phyloP scores from a whole-genome alignment of 768 basidiomycete genomes.

The Lentinula edodes region DNA sequence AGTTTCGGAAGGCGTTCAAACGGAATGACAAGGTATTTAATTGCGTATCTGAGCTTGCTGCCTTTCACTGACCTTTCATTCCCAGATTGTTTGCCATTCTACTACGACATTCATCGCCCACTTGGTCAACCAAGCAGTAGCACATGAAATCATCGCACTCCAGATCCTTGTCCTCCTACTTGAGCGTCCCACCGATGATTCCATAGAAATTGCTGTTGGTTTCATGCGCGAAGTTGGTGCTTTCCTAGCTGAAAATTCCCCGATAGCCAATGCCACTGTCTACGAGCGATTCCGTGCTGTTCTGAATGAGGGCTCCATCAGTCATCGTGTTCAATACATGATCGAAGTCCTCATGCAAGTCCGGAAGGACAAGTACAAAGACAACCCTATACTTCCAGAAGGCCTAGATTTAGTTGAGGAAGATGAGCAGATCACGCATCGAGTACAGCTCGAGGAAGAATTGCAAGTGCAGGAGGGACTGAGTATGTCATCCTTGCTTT shows the following conservation, averaged over 20 bases:
- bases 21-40: constrained; percentile 91
- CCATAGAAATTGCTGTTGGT: constrained; percentile 96
- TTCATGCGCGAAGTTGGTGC: constrained; percentile 98
- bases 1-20: constrained; percentile 93
- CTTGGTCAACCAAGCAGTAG: constrained; percentile 89
- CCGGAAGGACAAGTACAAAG: constrained; percentile 98
- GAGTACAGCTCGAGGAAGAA: constrained; percentile 89
- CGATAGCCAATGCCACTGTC: constrained; percentile 91
- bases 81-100: constrained; percentile 86
- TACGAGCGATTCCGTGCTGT: constrained; percentile 97
- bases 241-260: constrained; percentile 87
- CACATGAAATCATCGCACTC: constrained; percentile 90
- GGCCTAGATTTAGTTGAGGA: constrained; percentile 96
- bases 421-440: constrained; percentile 96
- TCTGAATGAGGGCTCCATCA: constrained; percentile 90
- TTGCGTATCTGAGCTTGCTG: not conserved
- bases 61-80: not conserved
- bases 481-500: constrained; percentile 51
- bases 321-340: constrained; percentile 98
- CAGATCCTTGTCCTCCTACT: constrained; percentile 95
- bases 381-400: constrained; percentile 91
- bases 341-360: constrained; percentile 99
- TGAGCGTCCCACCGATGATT: constrained; percentile 94
- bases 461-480: constrained; percentile 91
- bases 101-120: constrained; percentile 89